Conservation (phyloP, 345 rosid species). For the Boechera stricta region DNA sequence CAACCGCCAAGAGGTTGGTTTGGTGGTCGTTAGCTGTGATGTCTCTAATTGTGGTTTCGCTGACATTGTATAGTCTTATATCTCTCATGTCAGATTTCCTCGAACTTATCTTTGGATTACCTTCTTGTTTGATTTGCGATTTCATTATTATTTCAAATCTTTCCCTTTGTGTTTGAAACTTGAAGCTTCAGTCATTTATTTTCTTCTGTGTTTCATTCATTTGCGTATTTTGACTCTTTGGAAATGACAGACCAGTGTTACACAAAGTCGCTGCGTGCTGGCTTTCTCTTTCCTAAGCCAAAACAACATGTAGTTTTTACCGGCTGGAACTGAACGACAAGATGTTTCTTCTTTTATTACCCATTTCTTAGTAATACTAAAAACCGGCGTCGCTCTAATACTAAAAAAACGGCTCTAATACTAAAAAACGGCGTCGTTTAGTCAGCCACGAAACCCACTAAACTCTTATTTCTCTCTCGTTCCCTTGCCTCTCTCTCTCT, state of each 20-base stretch:
- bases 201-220: conserved; percentile 23
- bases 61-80: conserved; percentile 43
- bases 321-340: background rate
- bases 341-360: background rate
- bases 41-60: conserved; percentile 3
- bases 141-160: conserved; percentile 8
- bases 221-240: conserved; percentile 14
- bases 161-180: conserved; percentile 11
- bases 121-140: conserved; percentile 1
- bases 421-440: conserved; percentile 7
- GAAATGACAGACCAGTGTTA: background rate
- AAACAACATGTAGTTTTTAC: conserved; percentile 6
- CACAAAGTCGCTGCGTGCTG: background rate
- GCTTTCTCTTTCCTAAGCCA: background rate
- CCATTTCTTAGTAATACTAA: background rate
- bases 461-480: background rate
- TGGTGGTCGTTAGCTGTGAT: conserved; percentile 55
- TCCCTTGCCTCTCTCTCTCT: background rate
- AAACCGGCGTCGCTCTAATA: background rate
- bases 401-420: background rate
- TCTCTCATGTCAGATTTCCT: conserved; percentile 19
- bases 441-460: conserved; percentile 33
- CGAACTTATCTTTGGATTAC: conserved; percentile 7
- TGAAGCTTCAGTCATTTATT: background rate
- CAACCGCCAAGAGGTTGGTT: conserved; percentile 84